Conservation (phyloP, 2,329 filamentous ascomycete genomes). For the Arthrobotrys conoides region DNA sequence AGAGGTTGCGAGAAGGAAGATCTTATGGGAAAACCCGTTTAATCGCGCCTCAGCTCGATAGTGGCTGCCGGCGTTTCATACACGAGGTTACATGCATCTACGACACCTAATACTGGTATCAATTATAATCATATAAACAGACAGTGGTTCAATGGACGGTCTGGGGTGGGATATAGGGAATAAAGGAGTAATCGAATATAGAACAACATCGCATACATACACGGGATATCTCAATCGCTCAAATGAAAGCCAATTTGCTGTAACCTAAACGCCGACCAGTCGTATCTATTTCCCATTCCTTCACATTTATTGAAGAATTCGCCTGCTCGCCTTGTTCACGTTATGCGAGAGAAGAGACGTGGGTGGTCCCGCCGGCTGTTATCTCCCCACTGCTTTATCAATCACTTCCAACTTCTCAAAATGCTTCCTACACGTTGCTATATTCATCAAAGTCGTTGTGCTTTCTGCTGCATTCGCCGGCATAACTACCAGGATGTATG, state of each 20-base stretch:
- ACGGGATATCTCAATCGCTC: conserved; percentile 59
- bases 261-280: conserved; percentile 39
- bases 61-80: conserved; percentile 63
- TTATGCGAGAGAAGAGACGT: not conserved
- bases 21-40: conserved; percentile 62
- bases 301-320: not conserved
- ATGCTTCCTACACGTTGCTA: conserved; percentile 62
- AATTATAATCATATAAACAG: not conserved
- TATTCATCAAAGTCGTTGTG: conserved; percentile 68
- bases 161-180: not conserved
- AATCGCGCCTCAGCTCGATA: conserved; percentile 63
- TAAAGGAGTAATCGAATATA: conserved; percentile 4
- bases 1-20: conserved; percentile 63
- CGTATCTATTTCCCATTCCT: conserved; percentile 29
- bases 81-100: conserved; percentile 61
- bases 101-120: not conserved
- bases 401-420: conserved; percentile 64
- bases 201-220: conserved; percentile 57
- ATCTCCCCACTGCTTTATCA: conserved; percentile 60
- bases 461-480: conserved; percentile 77
- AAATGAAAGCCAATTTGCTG: conserved; percentile 40
- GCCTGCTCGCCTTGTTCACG: not conserved
- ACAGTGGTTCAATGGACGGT: not conserved
- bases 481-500: conserved; percentile 91
- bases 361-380: not conserved